Evolutionary conservation across 2,329 filamentous ascomycete species (phyloP), one percentile per base, ranked within the genome.

Genomic region (Colletotrichum simmondsii): DNA sequence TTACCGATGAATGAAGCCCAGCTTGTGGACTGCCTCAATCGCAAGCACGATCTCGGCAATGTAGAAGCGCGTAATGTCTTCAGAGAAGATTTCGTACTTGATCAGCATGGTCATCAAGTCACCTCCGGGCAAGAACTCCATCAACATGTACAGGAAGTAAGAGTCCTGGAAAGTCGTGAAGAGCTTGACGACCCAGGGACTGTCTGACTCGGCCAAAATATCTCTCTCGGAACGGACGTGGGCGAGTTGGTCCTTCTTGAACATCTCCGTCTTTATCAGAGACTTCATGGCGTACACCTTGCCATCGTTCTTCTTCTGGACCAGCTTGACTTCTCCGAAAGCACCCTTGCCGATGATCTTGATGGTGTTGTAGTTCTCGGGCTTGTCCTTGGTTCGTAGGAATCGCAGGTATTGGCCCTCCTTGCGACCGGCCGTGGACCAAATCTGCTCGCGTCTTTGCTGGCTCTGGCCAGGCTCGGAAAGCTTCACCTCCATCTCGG

Each of bases 61-160:
- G 85, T 99, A 99, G 85, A 99, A 99, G 22, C 97, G 92, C 35
- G 97, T 99, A 77, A 99, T 98, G 77, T 99, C 97, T 83, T 98
- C 96, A 0, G 95, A 97, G 83, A 99, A 99, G 82, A 99, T 98
- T 83, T 99, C 97, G 80, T 99, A 99, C 88, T 98, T 99, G 87
- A 99, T 99, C 77, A 99, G 88, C 97, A 99, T 99, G 4, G 97
- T 99, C 97, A 99, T 99, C 82, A 99, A 84, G 86, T 99, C 97
- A 83, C 97, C 97, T 83, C 97, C 97, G 8, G 97, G 97, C 83
- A 99, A 89, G 85, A 98, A 99, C 85, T 99, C 97, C 97, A 99
- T 99, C 74, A 99, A 88, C 92, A 99, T 97, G 87, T 99, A 99
- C 46, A 99, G 87, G 86, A 98, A 99, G 76, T 97, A 96, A 58